Evolutionary conservation across 2,329 filamentous ascomycete genomes (phyloP).

Genomic region (Lasiodiplodia citricola): DNA sequence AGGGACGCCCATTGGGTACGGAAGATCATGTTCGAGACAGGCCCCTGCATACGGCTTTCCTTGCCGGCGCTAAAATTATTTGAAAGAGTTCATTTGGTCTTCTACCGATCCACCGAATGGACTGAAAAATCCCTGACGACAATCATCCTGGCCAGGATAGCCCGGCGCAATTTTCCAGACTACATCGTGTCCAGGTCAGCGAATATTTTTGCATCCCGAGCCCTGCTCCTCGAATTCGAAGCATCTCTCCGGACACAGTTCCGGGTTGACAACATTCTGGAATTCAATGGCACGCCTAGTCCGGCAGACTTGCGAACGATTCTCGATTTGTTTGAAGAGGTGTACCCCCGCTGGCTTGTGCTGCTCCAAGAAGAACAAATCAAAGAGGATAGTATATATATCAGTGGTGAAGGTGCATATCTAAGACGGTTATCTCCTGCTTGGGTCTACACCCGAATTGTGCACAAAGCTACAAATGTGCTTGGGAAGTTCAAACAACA

Average conservation of each 20-base stretch:
- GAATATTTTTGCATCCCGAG: constrained; percentile 83
- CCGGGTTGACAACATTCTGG: constrained; percentile 79
- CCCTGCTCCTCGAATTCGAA: constrained; percentile 84
- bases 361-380: constrained; percentile 75
- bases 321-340: constrained; percentile 71
- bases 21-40: constrained; percentile 78
- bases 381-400: constrained; percentile 79
- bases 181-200: constrained; percentile 90
- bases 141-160: constrained; percentile 91
- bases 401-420: constrained; percentile 85
- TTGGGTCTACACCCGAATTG: constrained; percentile 90
- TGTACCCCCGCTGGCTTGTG: constrained; percentile 80
- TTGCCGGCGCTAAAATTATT: constrained; percentile 77
- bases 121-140: constrained; percentile 95
- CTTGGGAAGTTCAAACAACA: constrained; percentile 79
- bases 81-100: constrained; percentile 92
- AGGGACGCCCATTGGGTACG: constrained; percentile 75
- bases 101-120: constrained; percentile 96
- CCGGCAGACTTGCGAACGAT: constrained; percentile 70
- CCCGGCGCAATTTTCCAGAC: constrained; percentile 81
- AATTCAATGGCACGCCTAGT: constrained; percentile 74
- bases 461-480: constrained; percentile 83
- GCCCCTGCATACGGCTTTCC: constrained; percentile 83
- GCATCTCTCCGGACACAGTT: constrained; percentile 81
- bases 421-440: constrained; percentile 87